Base-by-base conservation (phyloP, 169 alveolate genomes). In the Pseudocohnilembus persalinus region DNA sequence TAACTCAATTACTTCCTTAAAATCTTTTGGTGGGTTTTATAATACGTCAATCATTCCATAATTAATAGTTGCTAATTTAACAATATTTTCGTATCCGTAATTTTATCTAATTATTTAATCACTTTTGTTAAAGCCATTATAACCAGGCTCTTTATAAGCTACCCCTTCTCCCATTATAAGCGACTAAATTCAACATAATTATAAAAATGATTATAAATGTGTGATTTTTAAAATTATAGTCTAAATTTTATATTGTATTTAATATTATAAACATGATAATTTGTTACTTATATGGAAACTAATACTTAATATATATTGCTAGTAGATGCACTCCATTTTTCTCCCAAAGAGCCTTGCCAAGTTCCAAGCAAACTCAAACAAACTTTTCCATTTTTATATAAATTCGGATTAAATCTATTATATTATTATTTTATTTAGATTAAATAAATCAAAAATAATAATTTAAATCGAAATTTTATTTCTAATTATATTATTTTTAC, bases 341-440 rank as follows among this genome's bases (percentile, higher is more conserved):
- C 93, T 0, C 81, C 84, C 27, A 31, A 27, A 26, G 27, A 30
- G 26, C 93, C 98, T 32, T 95, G 88, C 98, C 98, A 97, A 6
- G 98, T 97, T 31, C 98, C 97, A 34, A 95, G 88, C 29, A 97
- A 84, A 73, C 96, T 89, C 64, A 97, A 85, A 75, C 98, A 96
- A 0, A 97, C 98, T 73, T 93, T 91, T 16, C 99, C 98, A 84
- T 94, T 93, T 6, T 91, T 83, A 82, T 97, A 97, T 28, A 95
- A 89, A 83, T 97, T 97, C 24, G 98, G 98, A 83, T 97, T 97
- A 84, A 97, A 97, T 78, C 98, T 87, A 20, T 49, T 20, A 4
- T 11, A 49, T 49, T 49, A 49, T 49, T 11, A 49, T 11, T 11
- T 11, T 49, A 4, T 11, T 49, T 49, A 49, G 20, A 49, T 11